Evolutionary conservation across 2,329 filamentous ascomycete genomes (phyloP).

Genomic region (Penicillium sp.): DNA sequence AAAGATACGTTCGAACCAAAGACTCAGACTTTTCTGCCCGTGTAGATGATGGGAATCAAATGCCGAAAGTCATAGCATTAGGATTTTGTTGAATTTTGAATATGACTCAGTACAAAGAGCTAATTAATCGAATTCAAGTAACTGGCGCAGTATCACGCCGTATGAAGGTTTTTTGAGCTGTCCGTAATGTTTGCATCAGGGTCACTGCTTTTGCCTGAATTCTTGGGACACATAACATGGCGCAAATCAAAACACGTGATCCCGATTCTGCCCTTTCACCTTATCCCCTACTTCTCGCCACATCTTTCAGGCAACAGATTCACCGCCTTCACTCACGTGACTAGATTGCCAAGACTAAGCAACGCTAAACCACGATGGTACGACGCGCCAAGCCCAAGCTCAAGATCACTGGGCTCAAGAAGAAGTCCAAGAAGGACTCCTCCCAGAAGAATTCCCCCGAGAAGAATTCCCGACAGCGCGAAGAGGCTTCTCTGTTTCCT

Average conservation of each 20-base stretch:
- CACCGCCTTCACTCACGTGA: slow-evolving; percentile 11
- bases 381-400: slow-evolving; percentile 2
- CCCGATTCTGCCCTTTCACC: not conserved
- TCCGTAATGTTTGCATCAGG: not conserved
- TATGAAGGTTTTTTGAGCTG: not conserved
- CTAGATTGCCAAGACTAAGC: not conserved
- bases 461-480: slow-evolving; percentile 13
- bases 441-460: no score
- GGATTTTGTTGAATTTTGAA: not conserved
- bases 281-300: not conserved
- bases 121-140: not conserved
- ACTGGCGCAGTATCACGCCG: not conserved
- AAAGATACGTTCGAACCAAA: not conserved
- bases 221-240: not conserved
- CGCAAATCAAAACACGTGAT: not conserved
- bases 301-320: not conserved
- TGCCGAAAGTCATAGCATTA: not conserved
- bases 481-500: slow-evolving; percentile 24
- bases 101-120: no score
- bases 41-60: not conserved
- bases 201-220: not conserved
- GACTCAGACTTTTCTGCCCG: not conserved
- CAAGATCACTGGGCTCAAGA: not conserved
- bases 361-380: slow-evolving; percentile 31
- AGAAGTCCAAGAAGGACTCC: slow-evolving; percentile 2